Evolutionary conservation across 352 stramenopile species (phyloP).

Genomic region (Globisporangium paddicum): DNA sequence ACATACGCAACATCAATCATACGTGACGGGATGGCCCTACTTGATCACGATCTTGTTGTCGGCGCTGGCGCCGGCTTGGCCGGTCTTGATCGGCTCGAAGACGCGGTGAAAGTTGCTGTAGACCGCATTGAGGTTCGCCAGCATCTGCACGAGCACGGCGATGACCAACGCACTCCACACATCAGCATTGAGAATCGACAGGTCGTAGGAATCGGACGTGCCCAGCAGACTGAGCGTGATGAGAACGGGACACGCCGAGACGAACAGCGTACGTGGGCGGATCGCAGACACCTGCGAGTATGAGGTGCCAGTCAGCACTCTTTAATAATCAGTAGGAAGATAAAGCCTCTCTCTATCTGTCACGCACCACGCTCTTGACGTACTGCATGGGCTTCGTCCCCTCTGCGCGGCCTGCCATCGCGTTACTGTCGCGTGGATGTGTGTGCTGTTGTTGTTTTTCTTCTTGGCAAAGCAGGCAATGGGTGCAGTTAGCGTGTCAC

Average conservation of each 20-base stretch:
- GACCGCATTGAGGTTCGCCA: slow-evolving; percentile 65
- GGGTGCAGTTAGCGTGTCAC: too few species aligned
- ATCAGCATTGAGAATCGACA: slow-evolving; percentile 40
- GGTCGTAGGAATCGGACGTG: background rate
- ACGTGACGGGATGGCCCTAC: too few species aligned
- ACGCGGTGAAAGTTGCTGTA: slow-evolving; percentile 71
- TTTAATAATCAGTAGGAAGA: background rate
- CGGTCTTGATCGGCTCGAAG: slow-evolving; percentile 31
- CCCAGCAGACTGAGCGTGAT: slow-evolving; percentile 49
- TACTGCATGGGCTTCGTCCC: slow-evolving; percentile 36
- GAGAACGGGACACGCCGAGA: slow-evolving; percentile 42
- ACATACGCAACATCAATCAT: too few species aligned
- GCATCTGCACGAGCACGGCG: slow-evolving; percentile 58
- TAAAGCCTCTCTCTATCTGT: background rate
- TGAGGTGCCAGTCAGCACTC: background rate
- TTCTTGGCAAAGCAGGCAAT: too few species aligned
- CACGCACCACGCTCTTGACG: slow-evolving; percentile 49
- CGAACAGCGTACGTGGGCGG: slow-evolving; percentile 53
- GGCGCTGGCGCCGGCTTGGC: slow-evolving; percentile 17
- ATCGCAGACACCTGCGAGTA: slow-evolving; percentile 34
- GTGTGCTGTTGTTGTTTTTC: background rate
- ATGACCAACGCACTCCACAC: slow-evolving; percentile 27
- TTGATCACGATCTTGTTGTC: slow-evolving; percentile 68
- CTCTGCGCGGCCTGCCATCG: background rate
- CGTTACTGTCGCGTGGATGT: too few species aligned